phyloP scores from a whole-genome alignment of 2,329 filamentous ascomycete genomes.

The Aspergillus cejpii region DNA sequence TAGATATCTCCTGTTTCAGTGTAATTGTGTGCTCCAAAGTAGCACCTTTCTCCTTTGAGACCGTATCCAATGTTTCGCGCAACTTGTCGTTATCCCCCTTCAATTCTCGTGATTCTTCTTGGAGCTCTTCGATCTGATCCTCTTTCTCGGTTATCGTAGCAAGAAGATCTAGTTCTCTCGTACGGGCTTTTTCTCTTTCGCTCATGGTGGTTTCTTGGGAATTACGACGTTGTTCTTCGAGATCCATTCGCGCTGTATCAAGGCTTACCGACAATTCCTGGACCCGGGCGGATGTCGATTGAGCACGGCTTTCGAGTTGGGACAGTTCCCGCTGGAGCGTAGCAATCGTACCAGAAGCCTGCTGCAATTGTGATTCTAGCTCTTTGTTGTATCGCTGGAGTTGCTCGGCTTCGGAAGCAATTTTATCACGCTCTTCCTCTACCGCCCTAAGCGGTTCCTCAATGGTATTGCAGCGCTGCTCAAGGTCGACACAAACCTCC shows the following conservation, averaged over 20 bases:
- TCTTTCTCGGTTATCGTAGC: conserved; percentile 41
- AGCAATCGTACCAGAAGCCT: conserved; percentile 32
- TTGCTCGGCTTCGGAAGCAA: conserved; percentile 34
- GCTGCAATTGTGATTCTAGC: conserved; percentile 33
- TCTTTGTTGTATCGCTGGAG: conserved; percentile 31
- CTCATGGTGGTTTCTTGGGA: conserved; percentile 25
- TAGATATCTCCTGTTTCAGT: conserved; percentile 24
- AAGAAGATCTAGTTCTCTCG: conserved; percentile 40
- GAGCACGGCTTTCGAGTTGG: conserved; percentile 33
- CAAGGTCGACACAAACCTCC: conserved; percentile 51
- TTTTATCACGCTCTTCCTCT: conserved; percentile 27
- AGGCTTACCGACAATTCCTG: conserved; percentile 32
- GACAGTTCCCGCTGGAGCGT: conserved; percentile 38
- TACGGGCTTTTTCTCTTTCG: conserved; percentile 27
- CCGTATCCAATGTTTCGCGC: conserved; percentile 16
- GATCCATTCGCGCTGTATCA: conserved; percentile 29
- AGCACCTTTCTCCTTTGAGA: conserved; percentile 21
- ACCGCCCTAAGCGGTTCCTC: conserved; percentile 49
- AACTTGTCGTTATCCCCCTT: conserved; percentile 19
- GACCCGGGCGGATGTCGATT: conserved; percentile 34
- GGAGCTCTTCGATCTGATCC: conserved; percentile 40
- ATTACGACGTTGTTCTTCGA: conserved; percentile 32
- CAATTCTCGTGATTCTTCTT: conserved; percentile 29
- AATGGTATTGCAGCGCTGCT: conserved; percentile 49
- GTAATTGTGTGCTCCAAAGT: conserved; percentile 16